These are phyloP conservation scores for Tephrocybe rancida DNA, from an alignment of 768 basidiomycete genomes.

Conservation along the genomic window DNA sequence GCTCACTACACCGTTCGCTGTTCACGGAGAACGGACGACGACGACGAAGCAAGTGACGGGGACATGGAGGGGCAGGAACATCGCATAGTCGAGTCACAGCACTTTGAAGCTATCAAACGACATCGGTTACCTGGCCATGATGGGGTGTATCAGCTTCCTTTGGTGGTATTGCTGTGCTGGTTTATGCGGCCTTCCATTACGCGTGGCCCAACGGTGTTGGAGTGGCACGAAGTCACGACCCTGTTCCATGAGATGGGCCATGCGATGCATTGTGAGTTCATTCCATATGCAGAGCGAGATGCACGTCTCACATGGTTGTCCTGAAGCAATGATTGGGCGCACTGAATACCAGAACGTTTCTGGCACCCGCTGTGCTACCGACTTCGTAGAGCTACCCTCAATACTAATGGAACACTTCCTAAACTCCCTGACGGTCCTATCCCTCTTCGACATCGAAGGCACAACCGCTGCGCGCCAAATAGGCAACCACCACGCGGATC, in stretches of 20 bases:
- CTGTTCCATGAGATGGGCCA: slow-evolving; percentile 99
- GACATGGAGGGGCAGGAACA: slow-evolving; percentile 39
- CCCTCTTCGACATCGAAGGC: slow-evolving; percentile 67
- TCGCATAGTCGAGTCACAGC: slow-evolving; percentile 48
- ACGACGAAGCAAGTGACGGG: slow-evolving; percentile 75
- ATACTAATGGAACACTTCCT: slow-evolving; percentile 99
- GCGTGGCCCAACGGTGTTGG: slow-evolving; percentile 71
- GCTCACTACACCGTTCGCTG: slow-evolving; percentile 98
- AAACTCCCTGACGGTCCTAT: slow-evolving; percentile 79
- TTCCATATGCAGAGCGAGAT: background rate
- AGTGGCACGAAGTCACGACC: slow-evolving; percentile 94
- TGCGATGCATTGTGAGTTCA: slow-evolving; percentile 93
- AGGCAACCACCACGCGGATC: slow-evolving; percentile 73
- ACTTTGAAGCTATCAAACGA: slow-evolving; percentile 67
- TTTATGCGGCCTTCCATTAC: slow-evolving; percentile 66
- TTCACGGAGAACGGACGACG: slow-evolving; percentile 89
- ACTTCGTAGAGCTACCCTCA: slow-evolving; percentile 97
- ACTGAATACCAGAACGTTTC: slow-evolving; percentile 98
- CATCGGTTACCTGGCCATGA: slow-evolving; percentile 60
- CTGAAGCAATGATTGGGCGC: slow-evolving; percentile 92
- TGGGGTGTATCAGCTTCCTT: slow-evolving; percentile 83
- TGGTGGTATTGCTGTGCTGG: slow-evolving; percentile 91
- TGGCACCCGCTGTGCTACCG: slow-evolving; percentile 96
- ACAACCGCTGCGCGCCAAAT: slow-evolving; percentile 46
- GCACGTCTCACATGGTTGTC: background rate